These are phyloP conservation scores for Colletotrichum abscissum DNA, from an alignment of 2,329 filamentous ascomycete species.

Conservation along the genomic window DNA sequence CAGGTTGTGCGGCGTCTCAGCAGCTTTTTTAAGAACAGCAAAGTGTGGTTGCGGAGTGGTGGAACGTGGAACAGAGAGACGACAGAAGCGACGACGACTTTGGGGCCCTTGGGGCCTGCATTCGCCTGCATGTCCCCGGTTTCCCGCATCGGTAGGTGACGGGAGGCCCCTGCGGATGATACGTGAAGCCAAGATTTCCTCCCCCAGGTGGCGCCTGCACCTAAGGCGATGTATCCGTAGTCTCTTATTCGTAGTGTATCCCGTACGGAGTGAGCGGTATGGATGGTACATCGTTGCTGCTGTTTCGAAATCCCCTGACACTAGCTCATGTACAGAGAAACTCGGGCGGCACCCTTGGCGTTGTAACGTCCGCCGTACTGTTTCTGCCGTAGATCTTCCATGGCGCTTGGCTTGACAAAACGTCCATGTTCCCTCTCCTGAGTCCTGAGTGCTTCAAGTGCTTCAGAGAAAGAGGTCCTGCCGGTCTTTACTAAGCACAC, in stretches of 20 bases:
- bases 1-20: slow-evolving; percentile 35
- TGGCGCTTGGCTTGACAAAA: neutral
- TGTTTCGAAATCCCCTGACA: slow-evolving; percentile 5
- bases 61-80: neutral
- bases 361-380: slow-evolving; percentile 27
- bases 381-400: neutral
- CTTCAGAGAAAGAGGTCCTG: neutral
- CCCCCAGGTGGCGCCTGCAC: neutral
- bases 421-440: neutral
- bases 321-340: neutral
- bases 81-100: slow-evolving; percentile 7
- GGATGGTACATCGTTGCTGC: neutral
- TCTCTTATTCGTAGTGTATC: too few species aligned
- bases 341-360: slow-evolving; percentile 22
- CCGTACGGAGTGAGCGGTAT: neutral
- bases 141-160: slow-evolving; percentile 1
- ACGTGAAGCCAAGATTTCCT: neutral
- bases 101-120: neutral
- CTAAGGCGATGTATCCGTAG: neutral
- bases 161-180: slow-evolving; percentile 3
- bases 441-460: neutral
- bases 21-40: slow-evolving; percentile 34
- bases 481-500: neutral
- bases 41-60: neutral
- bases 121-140: neutral